Evolutionary conservation across 2,329 filamentous ascomycete genomes (phyloP), one percentile per base, ranked within the genome.

Genomic region (Madurella fahalii): DNA sequence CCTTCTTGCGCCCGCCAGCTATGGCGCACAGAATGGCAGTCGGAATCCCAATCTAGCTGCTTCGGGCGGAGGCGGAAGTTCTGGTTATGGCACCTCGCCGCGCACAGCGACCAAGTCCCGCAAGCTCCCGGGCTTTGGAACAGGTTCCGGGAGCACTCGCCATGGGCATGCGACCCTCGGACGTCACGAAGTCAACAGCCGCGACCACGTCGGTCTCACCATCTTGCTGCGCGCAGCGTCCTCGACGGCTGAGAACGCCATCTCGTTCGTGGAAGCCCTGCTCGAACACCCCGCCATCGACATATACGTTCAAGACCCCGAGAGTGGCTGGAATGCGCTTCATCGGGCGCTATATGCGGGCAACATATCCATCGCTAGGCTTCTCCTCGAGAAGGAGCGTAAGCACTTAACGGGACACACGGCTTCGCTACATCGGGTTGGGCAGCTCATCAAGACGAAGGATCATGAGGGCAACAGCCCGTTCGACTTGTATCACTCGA

Each of bases 291-390:
- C 91, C 1, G 79, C 86, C 50, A 82, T 91, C 61, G 94, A 99
- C 71, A 75, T 97, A 9, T 94, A 96, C 65, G 77, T 81, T 2
- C 92, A 95, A 68, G 94, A 99, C 69, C 76, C 78, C 8, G 94
- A 99, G 71, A 97, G 88, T 70, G 93, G 92, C 43, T 99, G 94
- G 94, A 99, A 95, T 57, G 86, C 92, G 39, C 78, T 99, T 40
- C 94, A 99, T 68, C 83, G 94, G 64, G 90, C 92, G 8, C 77
- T 97, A 41, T 97, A 96, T 68, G 84, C 86, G 63, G 93, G 93
- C 45, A 96, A 96, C 66, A 84, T 94, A 48, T 85, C 89, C 7
- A 86, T 95, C 61, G 94, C 94, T 2, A 84, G 90, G 45, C 77
- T 90, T 17, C 83, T 99, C 32, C 77, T 99, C 60, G 83, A 87